These are phyloP conservation scores for Tremellales sp. DNA, from an alignment of 1,284 basidiomycete genomes.

Conservation along the genomic window DNA sequence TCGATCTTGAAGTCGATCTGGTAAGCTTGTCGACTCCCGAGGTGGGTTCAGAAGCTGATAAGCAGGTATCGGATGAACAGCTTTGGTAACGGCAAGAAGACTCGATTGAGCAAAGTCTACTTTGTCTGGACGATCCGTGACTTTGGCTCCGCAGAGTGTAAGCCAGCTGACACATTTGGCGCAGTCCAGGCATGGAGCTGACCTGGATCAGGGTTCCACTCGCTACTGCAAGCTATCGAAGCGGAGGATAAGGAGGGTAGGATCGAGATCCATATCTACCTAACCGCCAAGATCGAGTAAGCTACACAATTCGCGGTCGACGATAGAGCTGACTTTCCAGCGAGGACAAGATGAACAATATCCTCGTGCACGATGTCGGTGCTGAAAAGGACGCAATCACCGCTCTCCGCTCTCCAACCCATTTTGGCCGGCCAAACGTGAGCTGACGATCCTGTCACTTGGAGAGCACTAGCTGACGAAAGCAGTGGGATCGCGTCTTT, in stretches of 20 bases:
- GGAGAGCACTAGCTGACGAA: background rate
- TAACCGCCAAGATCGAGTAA: slow-evolving; percentile 73
- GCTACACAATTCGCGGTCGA: slow-evolving; percentile 1
- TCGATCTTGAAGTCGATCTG: slow-evolving; percentile 89
- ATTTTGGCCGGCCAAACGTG: slow-evolving; percentile 80
- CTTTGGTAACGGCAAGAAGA: slow-evolving; percentile 30
- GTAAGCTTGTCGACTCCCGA: slow-evolving; percentile 36
- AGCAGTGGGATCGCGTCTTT: slow-evolving; percentile 73
- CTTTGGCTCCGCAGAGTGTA: slow-evolving; percentile 55
- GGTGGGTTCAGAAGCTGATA: background rate
- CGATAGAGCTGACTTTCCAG: slow-evolving; percentile 9
- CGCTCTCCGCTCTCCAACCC: slow-evolving; percentile 77
- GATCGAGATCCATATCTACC: slow-evolving; percentile 87
- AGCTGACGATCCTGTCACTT: background rate
- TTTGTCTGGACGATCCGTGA: slow-evolving; percentile 67
- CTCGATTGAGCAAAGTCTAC: slow-evolving; percentile 45
- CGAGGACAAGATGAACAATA: slow-evolving; percentile 83
- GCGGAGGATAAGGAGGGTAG: slow-evolving; percentile 75
- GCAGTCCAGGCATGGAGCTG: background rate
- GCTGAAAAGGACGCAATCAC: slow-evolving; percentile 84
- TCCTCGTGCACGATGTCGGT: slow-evolving; percentile 81
- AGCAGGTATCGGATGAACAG: slow-evolving; percentile 73
- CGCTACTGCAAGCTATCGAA: slow-evolving; percentile 83
- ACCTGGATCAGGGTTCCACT: slow-evolving; percentile 63
- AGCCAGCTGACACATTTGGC: slow-evolving; percentile 8